Evolutionary conservation across 345 rosid genomes (phyloP).

Genomic region (Bretschneidera sinensis): DNA sequence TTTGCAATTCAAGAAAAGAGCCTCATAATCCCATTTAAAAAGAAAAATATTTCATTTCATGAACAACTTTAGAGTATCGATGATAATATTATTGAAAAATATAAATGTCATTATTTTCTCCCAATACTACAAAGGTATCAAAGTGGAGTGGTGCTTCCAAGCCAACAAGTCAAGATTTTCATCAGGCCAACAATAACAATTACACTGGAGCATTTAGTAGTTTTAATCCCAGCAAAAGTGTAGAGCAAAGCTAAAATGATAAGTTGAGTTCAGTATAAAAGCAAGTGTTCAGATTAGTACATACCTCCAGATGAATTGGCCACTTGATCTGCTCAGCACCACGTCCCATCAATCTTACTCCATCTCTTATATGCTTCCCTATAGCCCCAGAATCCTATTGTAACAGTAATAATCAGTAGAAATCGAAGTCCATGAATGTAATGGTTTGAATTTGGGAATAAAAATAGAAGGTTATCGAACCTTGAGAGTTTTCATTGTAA

Average conservation of each 20-base stretch:
- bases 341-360: slow-evolving; percentile 94
- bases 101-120: background rate
- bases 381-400: slow-evolving; percentile 70
- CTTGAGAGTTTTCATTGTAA: slow-evolving; percentile 97
- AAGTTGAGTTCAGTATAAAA: background rate
- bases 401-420: slow-evolving; percentile 4
- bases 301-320: slow-evolving; percentile 97
- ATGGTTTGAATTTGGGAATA: slow-evolving; percentile 6
- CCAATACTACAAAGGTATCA: no score
- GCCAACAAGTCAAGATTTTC: background rate
- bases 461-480: slow-evolving; percentile 28
- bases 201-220: background rate
- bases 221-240: background rate
- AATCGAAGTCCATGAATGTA: slow-evolving; percentile 14
- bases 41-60: no score
- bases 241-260: background rate
- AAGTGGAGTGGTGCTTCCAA: background rate
- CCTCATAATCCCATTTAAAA: background rate
- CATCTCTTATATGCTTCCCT: slow-evolving; percentile 90
- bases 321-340: slow-evolving; percentile 85
- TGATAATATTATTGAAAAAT: no score
- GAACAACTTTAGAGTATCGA: no score
- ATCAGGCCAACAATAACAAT: background rate
- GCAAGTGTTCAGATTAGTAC: background rate
- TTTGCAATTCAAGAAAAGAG: background rate